These are phyloP conservation scores for Ajuga chamaepitys DNA, from an alignment of 257 asterid species.

Conservation along the genomic window DNA sequence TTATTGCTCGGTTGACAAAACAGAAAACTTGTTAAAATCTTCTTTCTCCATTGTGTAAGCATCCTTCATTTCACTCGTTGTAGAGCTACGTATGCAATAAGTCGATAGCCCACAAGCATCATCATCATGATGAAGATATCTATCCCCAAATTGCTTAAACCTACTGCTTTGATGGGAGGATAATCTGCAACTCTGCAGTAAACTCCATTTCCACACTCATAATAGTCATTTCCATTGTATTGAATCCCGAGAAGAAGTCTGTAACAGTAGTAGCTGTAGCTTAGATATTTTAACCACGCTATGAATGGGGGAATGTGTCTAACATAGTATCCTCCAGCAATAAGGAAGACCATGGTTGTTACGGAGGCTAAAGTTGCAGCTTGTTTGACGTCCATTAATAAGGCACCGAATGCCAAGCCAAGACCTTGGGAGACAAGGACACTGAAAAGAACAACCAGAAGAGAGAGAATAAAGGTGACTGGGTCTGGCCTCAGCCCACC, in stretches of 20 bases:
- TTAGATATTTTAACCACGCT: conserved; percentile 73
- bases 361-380: conserved; percentile 96
- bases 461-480: conserved; percentile 66
- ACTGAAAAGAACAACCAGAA: conserved; percentile 68
- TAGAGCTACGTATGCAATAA: conserved; percentile 79
- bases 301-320: conserved; percentile 87
- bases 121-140: conserved; percentile 57
- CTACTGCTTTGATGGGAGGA: conserved; percentile 72
- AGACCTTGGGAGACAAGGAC: conserved; percentile 95
- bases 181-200: conserved; percentile 68
- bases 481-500: conserved; percentile 93
- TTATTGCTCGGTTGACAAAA: conserved; percentile 36
- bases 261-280: conserved; percentile 89
- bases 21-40: conserved; percentile 24
- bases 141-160: conserved; percentile 62
- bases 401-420: conserved; percentile 84
- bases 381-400: conserved; percentile 94
- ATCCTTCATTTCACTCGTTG: conserved; percentile 48
- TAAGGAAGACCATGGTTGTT: conserved; percentile 77
- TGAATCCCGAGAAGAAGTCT: conserved; percentile 86
- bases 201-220: conserved; percentile 66
- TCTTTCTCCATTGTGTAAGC: background rate
- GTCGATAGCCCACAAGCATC: conserved; percentile 75
- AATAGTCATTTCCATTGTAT: conserved; percentile 51
- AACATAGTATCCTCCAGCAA: conserved; percentile 93